Base-by-base conservation (phyloP, 345 rosid genomes). In the Camelina neglecta region DNA sequence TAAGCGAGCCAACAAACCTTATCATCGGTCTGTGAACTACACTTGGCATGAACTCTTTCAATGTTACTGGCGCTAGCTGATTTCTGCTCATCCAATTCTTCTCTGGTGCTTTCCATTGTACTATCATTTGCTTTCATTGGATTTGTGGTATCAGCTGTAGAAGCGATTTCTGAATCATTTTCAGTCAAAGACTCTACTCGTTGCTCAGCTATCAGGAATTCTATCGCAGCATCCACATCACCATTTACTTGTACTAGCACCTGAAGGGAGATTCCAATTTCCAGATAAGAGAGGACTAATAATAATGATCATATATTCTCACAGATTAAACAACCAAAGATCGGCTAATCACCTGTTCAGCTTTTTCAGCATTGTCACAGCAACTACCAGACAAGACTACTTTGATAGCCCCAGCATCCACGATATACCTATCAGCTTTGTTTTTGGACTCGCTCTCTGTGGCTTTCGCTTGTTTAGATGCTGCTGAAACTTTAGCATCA, bases 171-270 rank as follows among this genome's bases (percentile, higher is more conserved):
- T 60, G 56, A 69, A 79, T 71, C 74, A 77, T 69, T 76, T 81
- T 81, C 81, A 44, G 60, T 62, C 56, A 73, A 38, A 67, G 55
- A 58, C 60, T 75, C 93, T 50, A 80, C 12, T 67, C 72, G 86
- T 75, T 75, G 86, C 61, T 92, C 95, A 39, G 97, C 95, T 73
- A 88, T 29, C 72, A 94, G 79, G 72, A 86, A 90, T 79, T 94
- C 97, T 67, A 90, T 84, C 8, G 96, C 95, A 67, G 93, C 91
- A 82, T 89, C 93, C 58, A 86, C 88, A 81, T 92, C 92, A 56
- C 92, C 96, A 51, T 81, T 84, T 60, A 90, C 95, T 85, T 86
- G 88, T 68, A 82, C 70, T 71, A 94, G 83, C 79, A 86, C 87
- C 97, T 94, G 75, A 56, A 62, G 81, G 24, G 48, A 69, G 60